phyloP scores from a whole-genome alignment of 2,329 filamentous ascomycete species.

The Pseudocercospora pini-densiflorae region DNA sequence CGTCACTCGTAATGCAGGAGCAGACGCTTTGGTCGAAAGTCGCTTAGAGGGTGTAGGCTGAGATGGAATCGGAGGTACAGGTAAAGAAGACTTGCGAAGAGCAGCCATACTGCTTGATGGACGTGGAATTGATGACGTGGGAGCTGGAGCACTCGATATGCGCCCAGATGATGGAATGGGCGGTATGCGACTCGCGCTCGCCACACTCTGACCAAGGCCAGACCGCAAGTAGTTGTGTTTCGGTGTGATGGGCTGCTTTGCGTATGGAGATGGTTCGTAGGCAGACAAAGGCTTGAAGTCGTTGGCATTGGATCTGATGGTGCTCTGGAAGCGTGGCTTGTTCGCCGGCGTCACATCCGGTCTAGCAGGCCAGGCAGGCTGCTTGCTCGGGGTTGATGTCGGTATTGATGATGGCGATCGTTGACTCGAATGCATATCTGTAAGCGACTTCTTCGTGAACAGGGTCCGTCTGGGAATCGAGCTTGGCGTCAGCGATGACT shows the following conservation, averaged over 20 bases:
- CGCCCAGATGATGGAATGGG: conserved; percentile 13
- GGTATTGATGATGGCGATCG: conserved; percentile 31
- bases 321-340: conserved; percentile 33
- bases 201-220: conserved; percentile 17
- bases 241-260: conserved; percentile 37
- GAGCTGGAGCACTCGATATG: conserved; percentile 21
- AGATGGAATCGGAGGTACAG: conserved; percentile 20
- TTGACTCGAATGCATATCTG: conserved; percentile 23
- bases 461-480: conserved; percentile 27
- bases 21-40: conserved; percentile 25
- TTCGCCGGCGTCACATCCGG: conserved; percentile 27
- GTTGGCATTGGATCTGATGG: conserved; percentile 29
- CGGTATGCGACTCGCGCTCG: conserved; percentile 18
- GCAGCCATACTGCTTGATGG: conserved; percentile 22
- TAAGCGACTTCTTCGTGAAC: conserved; percentile 25
- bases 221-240: conserved; percentile 36
- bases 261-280: conserved; percentile 41
- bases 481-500: conserved; percentile 20
- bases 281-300: conserved; percentile 41
- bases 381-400: conserved; percentile 22
- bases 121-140: conserved; percentile 27
- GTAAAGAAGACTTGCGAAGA: conserved; percentile 31
- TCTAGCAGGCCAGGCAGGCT: conserved; percentile 23
- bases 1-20: conserved; percentile 25
- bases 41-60: neutral